Evolutionary conservation across 2,329 filamentous ascomycete species (phyloP).

Genomic region (Hypoxylon sp.): DNA sequence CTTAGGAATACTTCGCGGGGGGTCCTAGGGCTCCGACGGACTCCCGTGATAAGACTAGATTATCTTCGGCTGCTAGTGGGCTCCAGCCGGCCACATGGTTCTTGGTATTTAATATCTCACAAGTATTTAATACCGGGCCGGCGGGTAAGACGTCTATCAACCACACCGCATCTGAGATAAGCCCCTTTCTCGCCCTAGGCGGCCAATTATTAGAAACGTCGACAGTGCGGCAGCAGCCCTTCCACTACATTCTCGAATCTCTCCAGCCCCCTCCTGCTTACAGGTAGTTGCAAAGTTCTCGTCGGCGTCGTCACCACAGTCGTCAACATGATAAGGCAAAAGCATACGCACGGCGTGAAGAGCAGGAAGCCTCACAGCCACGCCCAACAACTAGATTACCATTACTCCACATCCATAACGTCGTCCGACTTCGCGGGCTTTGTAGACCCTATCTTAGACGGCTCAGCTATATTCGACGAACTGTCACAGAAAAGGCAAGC

Average conservation of each 20-base stretch:
- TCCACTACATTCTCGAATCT: constrained; percentile 15
- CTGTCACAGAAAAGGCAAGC: constrained; percentile 39
- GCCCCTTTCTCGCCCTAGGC: constrained; percentile 16
- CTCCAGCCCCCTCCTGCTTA: constrained; percentile 15
- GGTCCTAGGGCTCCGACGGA: constrained; percentile 17
- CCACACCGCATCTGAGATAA: constrained; percentile 20
- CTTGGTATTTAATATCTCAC: constrained; percentile 39
- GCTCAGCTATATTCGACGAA: constrained; percentile 39
- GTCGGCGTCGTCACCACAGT: constrained; percentile 10
- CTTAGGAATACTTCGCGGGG: constrained; percentile 12
- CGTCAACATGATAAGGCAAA: constrained; percentile 36
- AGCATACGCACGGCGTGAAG: constrained; percentile 31
- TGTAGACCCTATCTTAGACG: constrained; percentile 34
- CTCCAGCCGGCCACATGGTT: constrained; percentile 32
- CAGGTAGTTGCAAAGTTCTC: constrained; percentile 16
- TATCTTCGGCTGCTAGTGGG: constrained; percentile 24
- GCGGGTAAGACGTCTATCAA: constrained; percentile 34
- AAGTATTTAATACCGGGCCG: constrained; percentile 41
- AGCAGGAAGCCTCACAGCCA: constrained; percentile 27
- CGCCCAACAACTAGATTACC: constrained; percentile 20
- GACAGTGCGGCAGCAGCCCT: constrained; percentile 11
- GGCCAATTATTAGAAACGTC: constrained; percentile 31
- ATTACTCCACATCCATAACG: constrained; percentile 15
- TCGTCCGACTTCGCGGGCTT: constrained; percentile 36
- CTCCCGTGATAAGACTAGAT: constrained; percentile 34